Conservation (phyloP, 306 rosid genomes). For the Glycine latifolia region DNA sequence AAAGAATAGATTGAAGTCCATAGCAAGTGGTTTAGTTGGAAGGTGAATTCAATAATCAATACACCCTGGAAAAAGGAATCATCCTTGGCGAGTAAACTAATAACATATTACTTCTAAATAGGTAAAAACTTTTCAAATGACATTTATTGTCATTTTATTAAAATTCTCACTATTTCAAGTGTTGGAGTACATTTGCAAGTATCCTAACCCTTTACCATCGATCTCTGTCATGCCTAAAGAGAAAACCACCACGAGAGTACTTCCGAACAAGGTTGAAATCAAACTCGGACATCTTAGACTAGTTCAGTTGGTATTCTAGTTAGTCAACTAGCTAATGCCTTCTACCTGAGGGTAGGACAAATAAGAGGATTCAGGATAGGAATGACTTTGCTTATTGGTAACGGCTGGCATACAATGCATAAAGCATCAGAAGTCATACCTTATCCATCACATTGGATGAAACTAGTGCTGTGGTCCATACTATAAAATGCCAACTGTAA, state of each 20-base stretch:
- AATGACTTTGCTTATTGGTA: slow-evolving; percentile 19
- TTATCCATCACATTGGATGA: slow-evolving; percentile 33
- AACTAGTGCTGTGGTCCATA: slow-evolving; percentile 31
- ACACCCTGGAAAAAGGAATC: not conserved
- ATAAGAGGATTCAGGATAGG: not conserved
- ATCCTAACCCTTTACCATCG: not conserved
- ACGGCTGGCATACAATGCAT: not conserved
- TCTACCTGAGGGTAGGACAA: not conserved
- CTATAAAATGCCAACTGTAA: not conserved
- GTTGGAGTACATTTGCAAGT: not conserved
- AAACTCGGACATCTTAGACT: not conserved
- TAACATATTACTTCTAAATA: not conserved
- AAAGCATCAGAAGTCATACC: slow-evolving; percentile 16
- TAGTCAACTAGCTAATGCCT: not conserved
- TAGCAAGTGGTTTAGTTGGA: no score
- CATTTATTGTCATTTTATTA: not conserved
- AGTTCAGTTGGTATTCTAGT: slow-evolving; percentile 15
- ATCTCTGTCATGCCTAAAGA: not conserved
- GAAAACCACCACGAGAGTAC: not conserved
- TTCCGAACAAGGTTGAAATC: not conserved
- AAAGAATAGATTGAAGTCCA: no score
- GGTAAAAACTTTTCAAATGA: not conserved
- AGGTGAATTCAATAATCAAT: no score
- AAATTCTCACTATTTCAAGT: not conserved
- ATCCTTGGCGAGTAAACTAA: not conserved